These are phyloP conservation scores for Trifolium pratense DNA, from an alignment of 306 rosid genomes.

Conservation along the genomic window DNA sequence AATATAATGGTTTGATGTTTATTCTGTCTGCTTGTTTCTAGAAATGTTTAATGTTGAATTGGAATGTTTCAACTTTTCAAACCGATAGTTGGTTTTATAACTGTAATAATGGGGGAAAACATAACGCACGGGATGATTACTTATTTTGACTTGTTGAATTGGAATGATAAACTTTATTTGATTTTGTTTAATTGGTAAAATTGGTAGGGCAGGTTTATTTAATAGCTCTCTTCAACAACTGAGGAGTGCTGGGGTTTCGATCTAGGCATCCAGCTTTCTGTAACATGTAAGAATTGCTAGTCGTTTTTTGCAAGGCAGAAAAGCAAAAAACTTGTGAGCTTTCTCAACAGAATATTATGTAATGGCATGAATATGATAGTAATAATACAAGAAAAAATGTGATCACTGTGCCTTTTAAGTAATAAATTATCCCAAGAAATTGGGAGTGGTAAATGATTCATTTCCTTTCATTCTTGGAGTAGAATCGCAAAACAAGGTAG, in stretches of 20 bases:
- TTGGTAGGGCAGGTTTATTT: background rate
- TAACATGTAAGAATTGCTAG: background rate
- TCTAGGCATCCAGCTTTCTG: background rate
- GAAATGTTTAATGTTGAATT: slow-evolving; percentile 5
- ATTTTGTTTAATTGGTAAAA: background rate
- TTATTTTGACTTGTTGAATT: background rate
- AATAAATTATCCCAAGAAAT: background rate
- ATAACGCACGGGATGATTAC: slow-evolving; percentile 1
- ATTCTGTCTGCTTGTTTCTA: slow-evolving; percentile 4
- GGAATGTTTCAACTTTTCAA: too few species aligned
- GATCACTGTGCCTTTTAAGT: slow-evolving; percentile 16
- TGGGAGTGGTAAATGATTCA: slow-evolving; percentile 37
- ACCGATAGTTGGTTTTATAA: slow-evolving; percentile 27
- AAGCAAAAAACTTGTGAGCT: slow-evolving; percentile 22
- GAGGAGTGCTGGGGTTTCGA: background rate
- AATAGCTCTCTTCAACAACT: background rate
- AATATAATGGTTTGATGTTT: slow-evolving; percentile 31
- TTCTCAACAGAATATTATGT: slow-evolving; percentile 15
- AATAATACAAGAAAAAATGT: slow-evolving; percentile 23
- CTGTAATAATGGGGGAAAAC: slow-evolving; percentile 13
- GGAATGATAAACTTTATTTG: background rate
- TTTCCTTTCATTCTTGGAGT: slow-evolving; percentile 87
- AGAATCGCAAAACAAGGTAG: slow-evolving; percentile 87
- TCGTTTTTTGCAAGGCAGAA: background rate
- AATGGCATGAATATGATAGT: background rate